A percentile compares a stretch with the other conserved stretches of the same genome.
Conservation (phyloP, 257 asterid species). For the Fraxinus pennsylvanica region DNA sequence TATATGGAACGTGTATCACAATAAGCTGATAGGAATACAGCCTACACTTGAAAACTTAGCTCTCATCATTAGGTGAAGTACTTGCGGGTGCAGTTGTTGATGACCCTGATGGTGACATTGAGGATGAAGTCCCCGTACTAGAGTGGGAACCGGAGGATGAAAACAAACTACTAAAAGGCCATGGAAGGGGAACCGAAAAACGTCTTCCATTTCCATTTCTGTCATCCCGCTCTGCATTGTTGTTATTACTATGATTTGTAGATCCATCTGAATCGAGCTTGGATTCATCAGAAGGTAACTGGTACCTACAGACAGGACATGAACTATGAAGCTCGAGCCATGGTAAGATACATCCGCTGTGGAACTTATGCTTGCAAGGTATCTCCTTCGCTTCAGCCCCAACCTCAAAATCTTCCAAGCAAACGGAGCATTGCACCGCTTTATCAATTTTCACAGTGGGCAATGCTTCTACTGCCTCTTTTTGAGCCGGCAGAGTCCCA, state of each 20-base stretch:
- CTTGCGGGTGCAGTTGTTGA: slow-evolving; percentile 37
- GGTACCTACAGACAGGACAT: slow-evolving; percentile 79
- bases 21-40: slow-evolving; percentile 12
- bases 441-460: slow-evolving; percentile 52
- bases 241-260: slow-evolving; percentile 23
- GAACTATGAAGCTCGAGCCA: slow-evolving; percentile 95
- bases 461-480: slow-evolving; percentile 73
- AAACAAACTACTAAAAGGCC: slow-evolving; percentile 76
- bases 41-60: slow-evolving; percentile 26
- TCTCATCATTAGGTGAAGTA: slow-evolving; percentile 38
- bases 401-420: slow-evolving; percentile 80
- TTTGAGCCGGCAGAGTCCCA: slow-evolving; percentile 82
- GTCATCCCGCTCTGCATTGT: slow-evolving; percentile 32
- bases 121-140: slow-evolving; percentile 35
- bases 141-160: slow-evolving; percentile 47
- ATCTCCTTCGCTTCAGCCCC: slow-evolving; percentile 68
- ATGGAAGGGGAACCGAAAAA: slow-evolving; percentile 62
- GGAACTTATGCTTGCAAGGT: slow-evolving; percentile 90
- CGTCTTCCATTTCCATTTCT: slow-evolving; percentile 50
- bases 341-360: slow-evolving; percentile 65
- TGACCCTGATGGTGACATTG: slow-evolving; percentile 27
- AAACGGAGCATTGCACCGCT: slow-evolving; percentile 59
- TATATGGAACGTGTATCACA: slow-evolving; percentile 1
- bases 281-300: slow-evolving; percentile 70
- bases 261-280: slow-evolving; percentile 44